Evolutionary conservation across 1,284 basidiomycete species (phyloP).

Genomic region (Cryptococcus sp.): DNA sequence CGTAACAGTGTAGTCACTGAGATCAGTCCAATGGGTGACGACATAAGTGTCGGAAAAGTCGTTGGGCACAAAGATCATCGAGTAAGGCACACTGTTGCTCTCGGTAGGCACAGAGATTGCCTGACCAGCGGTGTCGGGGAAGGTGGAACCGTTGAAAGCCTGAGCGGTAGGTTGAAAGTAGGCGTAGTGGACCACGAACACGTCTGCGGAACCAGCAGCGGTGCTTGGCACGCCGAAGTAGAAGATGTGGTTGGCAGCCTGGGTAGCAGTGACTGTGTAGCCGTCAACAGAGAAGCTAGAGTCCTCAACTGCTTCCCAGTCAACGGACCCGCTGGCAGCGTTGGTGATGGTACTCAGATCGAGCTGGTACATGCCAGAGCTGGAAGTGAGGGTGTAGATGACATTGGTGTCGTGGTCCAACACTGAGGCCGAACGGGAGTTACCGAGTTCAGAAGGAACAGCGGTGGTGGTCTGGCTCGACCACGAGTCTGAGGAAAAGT

Average conservation of each 20-base stretch:
- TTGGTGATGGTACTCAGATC: conserved; percentile 64
- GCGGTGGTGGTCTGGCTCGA: conserved; percentile 49
- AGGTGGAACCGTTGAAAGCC: conserved; percentile 55
- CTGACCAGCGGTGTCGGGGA: conserved; percentile 75
- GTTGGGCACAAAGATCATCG: conserved; percentile 78
- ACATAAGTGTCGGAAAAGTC: conserved; percentile 77
- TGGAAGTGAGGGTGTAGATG: conserved; percentile 58
- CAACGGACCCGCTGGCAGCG: conserved; percentile 60
- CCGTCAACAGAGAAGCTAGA: conserved; percentile 57
- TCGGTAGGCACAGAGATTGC: conserved; percentile 73
- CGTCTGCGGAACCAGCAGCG: conserved; percentile 66
- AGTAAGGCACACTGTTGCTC: conserved; percentile 52
- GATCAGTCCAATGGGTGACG: conserved; percentile 57
- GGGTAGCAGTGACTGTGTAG: conserved; percentile 41
- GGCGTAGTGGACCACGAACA: conserved; percentile 87
- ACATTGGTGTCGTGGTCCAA: conserved; percentile 88
- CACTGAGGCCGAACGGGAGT: conserved; percentile 57
- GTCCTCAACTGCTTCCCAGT: conserved; percentile 65
- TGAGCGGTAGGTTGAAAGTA: conserved; percentile 44
- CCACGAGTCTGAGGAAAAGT: conserved; percentile 49
- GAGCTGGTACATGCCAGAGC: conserved; percentile 58
- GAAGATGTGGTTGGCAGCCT: conserved; percentile 54
- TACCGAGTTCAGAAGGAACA: conserved; percentile 36
- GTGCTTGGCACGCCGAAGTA: conserved; percentile 72
- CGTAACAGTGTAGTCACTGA: conserved; percentile 35